Base-by-base conservation (phyloP, 495 filamentous ascomycete genomes). In the Chaetomium cochliodes region DNA sequence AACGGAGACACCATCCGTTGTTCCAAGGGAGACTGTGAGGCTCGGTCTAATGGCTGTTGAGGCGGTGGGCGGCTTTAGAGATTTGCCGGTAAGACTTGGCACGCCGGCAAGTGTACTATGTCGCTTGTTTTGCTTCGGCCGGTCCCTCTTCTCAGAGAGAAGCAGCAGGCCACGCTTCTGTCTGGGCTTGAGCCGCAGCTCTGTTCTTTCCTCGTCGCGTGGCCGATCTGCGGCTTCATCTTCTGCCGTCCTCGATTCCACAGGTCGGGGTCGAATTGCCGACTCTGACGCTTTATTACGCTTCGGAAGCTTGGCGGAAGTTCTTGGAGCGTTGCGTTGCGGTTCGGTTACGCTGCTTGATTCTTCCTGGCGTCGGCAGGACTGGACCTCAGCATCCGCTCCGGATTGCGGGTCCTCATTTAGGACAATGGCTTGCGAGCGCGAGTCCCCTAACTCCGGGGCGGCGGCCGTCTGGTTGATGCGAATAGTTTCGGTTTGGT, bases 141-240 rank as follows among this genome's bases (percentile, higher is more conserved):
- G 61, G 22, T 28, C 57, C 4, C 62, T 47, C 58, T 69, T 70
- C 56, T 80, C 78, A 7, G 72, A 66, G 5, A 76, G 37, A 61
- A 79, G 70, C 49, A 80, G 42, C 3, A 81, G 59, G 33, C 79
- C 78, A 53, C 79, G 70, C 56, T 77, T 81, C 39, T 76, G 77
- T 59, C 77, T 65, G 15, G 76, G 73, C 47, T 73, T 78, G 30
- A 81, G 74, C 20, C 71, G 75, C 41, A 81, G 63, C 53, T 79
- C 75, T 44, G 74, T 77, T 58, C 73, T 72, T n/a, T 71, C 74
- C 58, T 74, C 69, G 23, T 67, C 55, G n/a, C 23, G 26, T 58
- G 39, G 23, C 52, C 55, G 39, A 9, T 63, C n/a, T 3, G 2
- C 44, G 15, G n/a, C 20, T 23, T 58, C 52, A 30, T 18, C 2